phyloP scores from a whole-genome alignment of 192 early-diverging fungal genomes.

The Coemansia sp. region DNA sequence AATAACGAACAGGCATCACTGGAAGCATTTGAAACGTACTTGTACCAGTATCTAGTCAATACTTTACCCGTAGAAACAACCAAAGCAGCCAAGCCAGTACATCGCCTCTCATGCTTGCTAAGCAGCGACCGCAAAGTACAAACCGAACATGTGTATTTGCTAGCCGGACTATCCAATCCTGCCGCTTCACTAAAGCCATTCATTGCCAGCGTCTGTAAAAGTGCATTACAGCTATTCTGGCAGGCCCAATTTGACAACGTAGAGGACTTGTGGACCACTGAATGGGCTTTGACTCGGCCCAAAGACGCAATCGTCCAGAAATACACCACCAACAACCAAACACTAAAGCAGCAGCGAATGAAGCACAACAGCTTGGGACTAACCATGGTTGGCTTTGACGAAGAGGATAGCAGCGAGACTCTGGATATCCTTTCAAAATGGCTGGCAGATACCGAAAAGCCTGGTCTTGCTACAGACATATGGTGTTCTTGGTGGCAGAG shows the following conservation, averaged over 20 bases:
- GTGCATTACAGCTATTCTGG: constrained; percentile 18
- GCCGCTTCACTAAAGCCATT: constrained; percentile 2
- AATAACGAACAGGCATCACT: neutral
- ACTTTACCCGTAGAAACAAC: neutral
- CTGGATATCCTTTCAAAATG: constrained; percentile 3
- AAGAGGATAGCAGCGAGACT: neutral
- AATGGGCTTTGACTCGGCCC: constrained; percentile 12
- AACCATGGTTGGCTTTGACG: constrained; percentile 3
- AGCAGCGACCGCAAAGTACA: constrained; percentile 15
- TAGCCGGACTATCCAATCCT: constrained; percentile 1
- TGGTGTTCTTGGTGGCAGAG: constrained; percentile 35
- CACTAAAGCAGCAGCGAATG: constrained; percentile 4
- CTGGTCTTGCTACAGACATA: constrained; percentile 8
- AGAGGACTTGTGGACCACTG: constrained; percentile 9
- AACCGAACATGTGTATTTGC: constrained; percentile 3
- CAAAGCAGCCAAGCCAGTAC: neutral
- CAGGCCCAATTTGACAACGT: neutral
- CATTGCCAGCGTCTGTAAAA: constrained; percentile 7
- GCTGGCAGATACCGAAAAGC: constrained; percentile 7
- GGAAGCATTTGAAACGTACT: constrained; percentile 1
- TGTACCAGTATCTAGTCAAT: constrained; percentile 9
- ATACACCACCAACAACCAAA: neutral
- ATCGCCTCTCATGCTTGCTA: constrained; percentile 6
- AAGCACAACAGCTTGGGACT: constrained; percentile 14
- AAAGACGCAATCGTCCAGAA: constrained; percentile 3